Evolutionary conservation across 1,139 yeast genomes (phyloP).

Genomic region (Protomyces lactucae-debilis): DNA sequence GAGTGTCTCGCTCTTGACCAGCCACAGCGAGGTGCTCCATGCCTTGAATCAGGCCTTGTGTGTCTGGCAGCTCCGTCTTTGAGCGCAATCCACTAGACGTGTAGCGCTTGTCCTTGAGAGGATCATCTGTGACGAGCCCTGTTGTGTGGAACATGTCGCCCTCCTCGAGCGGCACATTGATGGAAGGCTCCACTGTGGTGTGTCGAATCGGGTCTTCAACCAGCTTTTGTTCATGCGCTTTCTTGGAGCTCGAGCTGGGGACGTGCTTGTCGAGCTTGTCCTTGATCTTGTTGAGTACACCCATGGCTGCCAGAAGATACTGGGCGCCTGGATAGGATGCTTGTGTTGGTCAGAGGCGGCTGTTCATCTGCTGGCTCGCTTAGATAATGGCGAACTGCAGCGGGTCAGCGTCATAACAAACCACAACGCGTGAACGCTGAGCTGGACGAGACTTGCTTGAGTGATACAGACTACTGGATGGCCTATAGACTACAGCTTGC

Average conservation of each 20-base stretch:
- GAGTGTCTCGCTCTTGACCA: slow-evolving; percentile 14
- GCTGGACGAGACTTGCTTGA: too few species aligned
- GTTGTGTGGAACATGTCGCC: slow-evolving; percentile 24
- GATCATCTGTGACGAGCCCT: slow-evolving; percentile 26
- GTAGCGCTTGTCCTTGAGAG: slow-evolving; percentile 25
- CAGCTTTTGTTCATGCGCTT: slow-evolving; percentile 5
- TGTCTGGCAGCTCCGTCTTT: slow-evolving; percentile 6
- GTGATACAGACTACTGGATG: too few species aligned
- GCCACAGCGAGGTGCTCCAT: slow-evolving; percentile 24
- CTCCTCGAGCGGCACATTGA: slow-evolving; percentile 21
- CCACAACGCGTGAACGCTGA: too few species aligned
- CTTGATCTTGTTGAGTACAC: slow-evolving; percentile 19
- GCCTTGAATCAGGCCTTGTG: slow-evolving; percentile 19
- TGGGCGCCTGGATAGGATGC: too few species aligned
- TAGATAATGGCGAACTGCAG: too few species aligned
- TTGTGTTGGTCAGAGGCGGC: too few species aligned
- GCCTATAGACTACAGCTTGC: too few species aligned
- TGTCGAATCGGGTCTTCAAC: not conserved
- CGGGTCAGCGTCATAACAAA: too few species aligned
- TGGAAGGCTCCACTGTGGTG: slow-evolving; percentile 8
- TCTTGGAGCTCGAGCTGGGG: not conserved
- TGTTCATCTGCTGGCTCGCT: too few species aligned
- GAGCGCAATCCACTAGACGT: slow-evolving; percentile 13
- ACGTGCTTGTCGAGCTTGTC: slow-evolving; percentile 15
- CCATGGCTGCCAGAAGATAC: slow-evolving; percentile 2